A percentile compares a stretch with the other conserved stretches of the same genome.
phyloP scores from a whole-genome alignment of 129 eudicot species.

The Flaveria brownii region DNA sequence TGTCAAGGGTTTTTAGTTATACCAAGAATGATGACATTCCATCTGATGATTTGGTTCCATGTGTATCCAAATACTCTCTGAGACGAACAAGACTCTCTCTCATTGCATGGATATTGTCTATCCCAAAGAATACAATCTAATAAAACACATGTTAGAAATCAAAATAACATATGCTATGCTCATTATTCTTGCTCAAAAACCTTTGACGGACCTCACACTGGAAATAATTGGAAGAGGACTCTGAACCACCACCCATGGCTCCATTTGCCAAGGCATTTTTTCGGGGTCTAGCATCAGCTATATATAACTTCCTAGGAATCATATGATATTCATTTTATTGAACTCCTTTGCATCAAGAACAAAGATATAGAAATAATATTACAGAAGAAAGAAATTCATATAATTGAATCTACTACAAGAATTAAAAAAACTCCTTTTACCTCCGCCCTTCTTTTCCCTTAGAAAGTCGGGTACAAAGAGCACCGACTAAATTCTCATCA shows the following conservation, averaged over 20 bases:
- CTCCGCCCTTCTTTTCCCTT: slow-evolving; percentile 55
- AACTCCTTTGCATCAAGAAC: slow-evolving; percentile 21
- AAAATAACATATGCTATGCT: slow-evolving; percentile 7
- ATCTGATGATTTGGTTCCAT: slow-evolving; percentile 92
- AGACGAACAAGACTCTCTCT: slow-evolving; percentile 92
- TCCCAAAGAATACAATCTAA: slow-evolving; percentile 95
- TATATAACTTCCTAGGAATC: slow-evolving; percentile 78
- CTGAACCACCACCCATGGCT: slow-evolving; percentile 99
- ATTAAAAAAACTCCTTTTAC: slow-evolving; percentile 24
- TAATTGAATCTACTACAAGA: not conserved
- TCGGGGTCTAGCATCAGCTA: slow-evolving; percentile 98
- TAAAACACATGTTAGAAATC: slow-evolving; percentile 18
- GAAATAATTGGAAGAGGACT: slow-evolving; percentile 89
- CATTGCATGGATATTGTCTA: slow-evolving; percentile 98
- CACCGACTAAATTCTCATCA: slow-evolving; percentile 97
- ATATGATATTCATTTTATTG: slow-evolving; percentile 11
- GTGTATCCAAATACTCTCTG: slow-evolving; percentile 95
- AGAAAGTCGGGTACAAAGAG: slow-evolving; percentile 64
- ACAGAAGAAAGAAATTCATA: not conserved
- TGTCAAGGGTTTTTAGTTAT: slow-evolving; percentile 20
- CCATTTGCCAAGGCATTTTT: slow-evolving; percentile 99
- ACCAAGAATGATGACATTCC: slow-evolving; percentile 94
- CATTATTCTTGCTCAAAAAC: slow-evolving; percentile 23
- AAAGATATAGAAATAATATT: slow-evolving; percentile 4
- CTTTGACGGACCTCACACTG: slow-evolving; percentile 74